Percentiles rank a stretch among this genome's conserved stretches.
Conservation (phyloP, 2,329 filamentous ascomycete species). For the Nothopassalora personata region DNA sequence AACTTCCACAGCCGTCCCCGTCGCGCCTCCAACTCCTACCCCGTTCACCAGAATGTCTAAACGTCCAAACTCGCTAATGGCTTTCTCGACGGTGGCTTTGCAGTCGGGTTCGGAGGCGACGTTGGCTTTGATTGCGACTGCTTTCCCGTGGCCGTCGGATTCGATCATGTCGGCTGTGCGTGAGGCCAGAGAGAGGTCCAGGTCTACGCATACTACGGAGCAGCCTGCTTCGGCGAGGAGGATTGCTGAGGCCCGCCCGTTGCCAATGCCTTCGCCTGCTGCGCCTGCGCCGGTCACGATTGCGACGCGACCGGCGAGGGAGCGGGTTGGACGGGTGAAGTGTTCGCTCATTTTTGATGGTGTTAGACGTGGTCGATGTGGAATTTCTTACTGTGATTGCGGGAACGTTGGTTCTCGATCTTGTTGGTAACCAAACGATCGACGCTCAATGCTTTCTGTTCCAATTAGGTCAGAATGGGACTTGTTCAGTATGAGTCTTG, state of each 20-base stretch:
- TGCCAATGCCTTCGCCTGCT: slow-evolving; percentile 54
- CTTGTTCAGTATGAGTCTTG: no score
- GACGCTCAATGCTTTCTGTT: no score
- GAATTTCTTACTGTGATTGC: no score
- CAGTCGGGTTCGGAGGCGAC: slow-evolving; percentile 54
- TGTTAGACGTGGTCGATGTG: no score
- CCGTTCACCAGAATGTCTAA: slow-evolving; percentile 62
- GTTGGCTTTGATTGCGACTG: slow-evolving; percentile 46
- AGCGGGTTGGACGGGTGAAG: slow-evolving; percentile 35
- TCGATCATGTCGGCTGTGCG: slow-evolving; percentile 52
- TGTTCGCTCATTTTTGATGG: slow-evolving; percentile 23
- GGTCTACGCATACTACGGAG: slow-evolving; percentile 55
- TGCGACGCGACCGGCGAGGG: slow-evolving; percentile 42
- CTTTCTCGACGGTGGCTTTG: slow-evolving; percentile 36
- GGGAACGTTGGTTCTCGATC: no score
- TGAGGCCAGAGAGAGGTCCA: slow-evolving; percentile 45
- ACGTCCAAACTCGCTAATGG: slow-evolving; percentile 48
- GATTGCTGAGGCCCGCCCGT: slow-evolving; percentile 54
- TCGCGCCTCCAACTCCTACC: slow-evolving; percentile 56
- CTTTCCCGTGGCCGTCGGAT: slow-evolving; percentile 36
- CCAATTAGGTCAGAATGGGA: no score
- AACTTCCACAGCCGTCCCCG: slow-evolving; percentile 56
- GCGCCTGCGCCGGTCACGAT: slow-evolving; percentile 58
- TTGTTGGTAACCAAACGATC: no score
- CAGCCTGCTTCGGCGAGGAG: slow-evolving; percentile 56